Conservation (phyloP, 352 stramenopile genomes). For the Globisporangium spinosum region DNA sequence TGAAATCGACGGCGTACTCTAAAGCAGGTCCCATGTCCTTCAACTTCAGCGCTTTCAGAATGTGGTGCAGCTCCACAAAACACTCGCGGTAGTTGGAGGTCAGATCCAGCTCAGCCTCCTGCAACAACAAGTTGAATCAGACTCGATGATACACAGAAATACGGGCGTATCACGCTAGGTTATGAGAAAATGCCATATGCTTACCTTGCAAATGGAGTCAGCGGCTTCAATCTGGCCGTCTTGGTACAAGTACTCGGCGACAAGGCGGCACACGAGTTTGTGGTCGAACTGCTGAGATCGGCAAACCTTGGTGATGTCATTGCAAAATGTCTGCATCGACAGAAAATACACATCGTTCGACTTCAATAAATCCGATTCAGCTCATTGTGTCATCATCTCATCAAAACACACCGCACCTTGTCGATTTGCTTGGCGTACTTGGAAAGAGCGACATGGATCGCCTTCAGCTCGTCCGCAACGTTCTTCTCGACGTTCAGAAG, state of each 20-base stretch:
- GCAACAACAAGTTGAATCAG: conserved; percentile 6
- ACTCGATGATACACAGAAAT: not conserved
- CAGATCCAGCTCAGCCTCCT: conserved; percentile 62
- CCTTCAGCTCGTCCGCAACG: conserved; percentile 60
- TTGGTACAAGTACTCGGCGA: conserved; percentile 78
- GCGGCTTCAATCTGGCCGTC: conserved; percentile 72
- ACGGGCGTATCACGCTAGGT: not conserved
- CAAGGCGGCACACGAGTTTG: conserved; percentile 55
- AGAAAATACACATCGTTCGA: not conserved
- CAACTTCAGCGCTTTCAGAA: conserved; percentile 60
- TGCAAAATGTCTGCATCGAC: conserved; percentile 42
- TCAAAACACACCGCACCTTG: conserved; percentile 36
- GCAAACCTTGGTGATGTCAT: conserved; percentile 67
- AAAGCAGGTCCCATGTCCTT: conserved; percentile 63
- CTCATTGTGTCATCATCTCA: not conserved
- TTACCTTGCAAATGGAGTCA: conserved; percentile 64
- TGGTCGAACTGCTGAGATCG: conserved; percentile 58
- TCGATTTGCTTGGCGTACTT: conserved; percentile 83
- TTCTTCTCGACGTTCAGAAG: conserved; percentile 73
- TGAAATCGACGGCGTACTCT: conserved; percentile 25
- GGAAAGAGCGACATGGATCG: conserved; percentile 62
- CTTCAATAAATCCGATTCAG: not conserved
- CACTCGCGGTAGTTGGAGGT: conserved; percentile 48
- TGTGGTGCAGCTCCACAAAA: conserved; percentile 65
- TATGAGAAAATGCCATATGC: not conserved